A percentile compares a stretch with the other conserved stretches of the same genome.
phyloP scores from a whole-genome alignment of 202 grass and related monocot genomes.

The Dendrocalamus latiflorus region DNA sequence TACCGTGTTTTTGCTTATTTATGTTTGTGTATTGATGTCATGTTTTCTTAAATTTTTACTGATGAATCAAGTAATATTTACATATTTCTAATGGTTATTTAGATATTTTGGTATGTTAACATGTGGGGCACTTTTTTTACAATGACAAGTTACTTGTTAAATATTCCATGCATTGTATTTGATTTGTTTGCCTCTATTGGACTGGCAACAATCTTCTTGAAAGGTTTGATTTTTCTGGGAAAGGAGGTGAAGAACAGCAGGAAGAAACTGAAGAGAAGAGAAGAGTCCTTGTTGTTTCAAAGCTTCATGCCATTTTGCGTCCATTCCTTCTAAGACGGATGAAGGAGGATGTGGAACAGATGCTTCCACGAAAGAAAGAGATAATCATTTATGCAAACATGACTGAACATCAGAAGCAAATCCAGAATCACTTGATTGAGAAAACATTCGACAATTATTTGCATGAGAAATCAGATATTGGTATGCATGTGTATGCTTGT shows the following conservation, averaged over 20 bases:
- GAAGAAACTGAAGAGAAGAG: conserved; percentile 84
- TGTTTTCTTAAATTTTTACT: neutral
- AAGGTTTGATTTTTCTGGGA: conserved; percentile 93
- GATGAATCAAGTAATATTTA: neutral
- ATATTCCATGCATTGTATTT: neutral
- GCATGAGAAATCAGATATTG: conserved; percentile 48
- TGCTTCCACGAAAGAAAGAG: conserved; percentile 97
- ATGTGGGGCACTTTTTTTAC: neutral
- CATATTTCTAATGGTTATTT: neutral
- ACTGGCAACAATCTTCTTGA: conserved; percentile 4
- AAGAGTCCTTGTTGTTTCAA: conserved; percentile 81
- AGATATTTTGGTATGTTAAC: neutral
- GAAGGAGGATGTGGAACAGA: conserved; percentile 92
- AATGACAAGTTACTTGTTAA: neutral
- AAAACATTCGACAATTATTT: conserved; percentile 73
- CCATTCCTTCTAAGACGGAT: conserved; percentile 94
- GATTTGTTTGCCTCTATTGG: neutral
- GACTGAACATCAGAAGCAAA: conserved; percentile 76
- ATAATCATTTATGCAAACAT: conserved; percentile 97
- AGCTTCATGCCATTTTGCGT: conserved; percentile 89
- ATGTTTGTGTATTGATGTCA: neutral
- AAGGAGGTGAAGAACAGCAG: conserved; percentile 42
- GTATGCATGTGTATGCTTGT: conserved; percentile 12
- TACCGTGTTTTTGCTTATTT: neutral
- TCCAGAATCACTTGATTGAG: conserved; percentile 77